Evolutionary conservation across 495 filamentous ascomycete species (phyloP), one percentile per base, ranked within the genome.

Genomic region (Xylaria scruposa): DNA sequence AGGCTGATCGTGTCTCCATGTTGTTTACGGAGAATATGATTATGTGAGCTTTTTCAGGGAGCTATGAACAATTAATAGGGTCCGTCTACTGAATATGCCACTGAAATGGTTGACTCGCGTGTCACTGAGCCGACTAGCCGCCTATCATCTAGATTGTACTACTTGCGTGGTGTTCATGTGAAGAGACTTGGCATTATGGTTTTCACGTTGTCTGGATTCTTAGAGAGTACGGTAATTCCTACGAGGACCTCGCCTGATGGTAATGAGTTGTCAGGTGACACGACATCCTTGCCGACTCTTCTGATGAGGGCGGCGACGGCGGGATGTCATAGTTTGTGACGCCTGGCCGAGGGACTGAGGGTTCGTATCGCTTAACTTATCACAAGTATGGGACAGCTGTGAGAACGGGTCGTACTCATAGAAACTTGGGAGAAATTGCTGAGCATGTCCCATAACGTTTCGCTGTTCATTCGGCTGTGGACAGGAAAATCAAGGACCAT

Each of bases 1-100:
- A n/a, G 42, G 19, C 51, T 12, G 69, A 71, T 15, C 4, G n/a
- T 5, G 29, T 71, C 21, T 54, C 59, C 8, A 9, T 36, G 21
- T 24, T 71, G 17, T 71, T 71, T 31, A 65, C n/a, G 17, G 60
- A 59, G 26, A 49, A 38, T n/a, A 63, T 67, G 33, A 13, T 1
- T 6, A 31, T 56, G n/a, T 67, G 65, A 67, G 4, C 38, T 17
- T 4, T 10, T 42, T 26, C 21, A 56, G 33, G 19, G 21, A 15
- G 6, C 36, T 12, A 56, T 12, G 36, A 29, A 67, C 38, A 10
- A 38, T 10, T 42, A 38, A 17, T 19, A 3, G 4, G 1, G 6
- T 42, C 3, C 31, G 2, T 26, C 0, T 44, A n/a, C n/a, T 12
- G 7, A 26, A 17, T n/a, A 62, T 24, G 6, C n/a, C 21, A 44